phyloP scores from a whole-genome alignment of 768 basidiomycete genomes.

The Amyloporia xantha region DNA sequence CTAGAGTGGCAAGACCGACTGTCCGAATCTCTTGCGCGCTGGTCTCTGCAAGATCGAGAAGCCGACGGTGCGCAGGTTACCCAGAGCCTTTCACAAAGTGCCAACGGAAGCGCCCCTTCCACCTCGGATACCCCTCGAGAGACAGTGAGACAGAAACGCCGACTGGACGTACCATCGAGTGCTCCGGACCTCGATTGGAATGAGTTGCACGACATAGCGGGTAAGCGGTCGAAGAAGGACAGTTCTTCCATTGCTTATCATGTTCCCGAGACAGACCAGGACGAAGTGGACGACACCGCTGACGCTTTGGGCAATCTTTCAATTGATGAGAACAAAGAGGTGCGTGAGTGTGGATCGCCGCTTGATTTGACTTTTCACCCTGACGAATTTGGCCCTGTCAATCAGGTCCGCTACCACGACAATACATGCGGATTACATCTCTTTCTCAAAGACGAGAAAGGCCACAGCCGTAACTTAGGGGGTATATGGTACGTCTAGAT shows the following conservation, averaged over 20 bases:
- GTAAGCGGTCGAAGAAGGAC: no score
- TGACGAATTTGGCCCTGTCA: not conserved
- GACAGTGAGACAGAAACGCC: conserved; percentile 41
- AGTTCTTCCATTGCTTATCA: no score
- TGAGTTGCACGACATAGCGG: not conserved
- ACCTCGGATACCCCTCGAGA: conserved; percentile 1
- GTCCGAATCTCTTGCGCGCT: conserved; percentile 43
- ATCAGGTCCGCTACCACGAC: conserved; percentile 78
- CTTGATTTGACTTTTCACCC: not conserved
- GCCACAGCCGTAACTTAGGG: conserved; percentile 58
- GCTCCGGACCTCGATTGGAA: not conserved
- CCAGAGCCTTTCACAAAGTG: not conserved
- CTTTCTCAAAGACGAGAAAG: conserved; percentile 56
- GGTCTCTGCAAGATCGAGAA: conserved; percentile 7
- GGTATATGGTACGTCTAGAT: conserved; percentile 19
- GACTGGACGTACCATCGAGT: conserved; percentile 28
- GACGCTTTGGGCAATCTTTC: conserved; percentile 67
- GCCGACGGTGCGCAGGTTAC: no score
- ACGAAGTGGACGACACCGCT: conserved; percentile 29
- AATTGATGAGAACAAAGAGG: conserved; percentile 72
- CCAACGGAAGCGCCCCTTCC: no score
- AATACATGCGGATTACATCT: conserved; percentile 69
- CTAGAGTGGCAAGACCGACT: conserved; percentile 73
- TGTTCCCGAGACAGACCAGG: conserved; percentile 16
- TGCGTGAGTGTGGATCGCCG: conserved; percentile 24